A percentile compares a stretch with the other conserved stretches of the same genome.
Conservation (phyloP, 1,284 basidiomycete genomes). For the Taiwanofungus camphoratus region DNA sequence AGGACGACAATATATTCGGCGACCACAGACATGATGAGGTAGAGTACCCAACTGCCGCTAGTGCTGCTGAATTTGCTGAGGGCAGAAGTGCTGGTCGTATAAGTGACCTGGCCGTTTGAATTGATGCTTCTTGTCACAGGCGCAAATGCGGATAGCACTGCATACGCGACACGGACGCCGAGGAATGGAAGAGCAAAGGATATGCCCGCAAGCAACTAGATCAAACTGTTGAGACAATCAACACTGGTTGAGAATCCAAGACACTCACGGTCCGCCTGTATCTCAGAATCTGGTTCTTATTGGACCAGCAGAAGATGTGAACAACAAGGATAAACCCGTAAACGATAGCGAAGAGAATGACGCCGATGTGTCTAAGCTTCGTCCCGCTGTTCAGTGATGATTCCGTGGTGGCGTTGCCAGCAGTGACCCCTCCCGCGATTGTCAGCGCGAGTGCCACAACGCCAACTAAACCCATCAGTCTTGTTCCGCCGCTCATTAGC, state of each 20-base stretch:
- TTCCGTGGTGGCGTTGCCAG: slow-evolving; percentile 6
- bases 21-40: slow-evolving; percentile 48
- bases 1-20: slow-evolving; percentile 49
- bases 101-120: slow-evolving; percentile 9
- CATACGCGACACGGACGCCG: slow-evolving; percentile 49
- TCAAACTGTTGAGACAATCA: neutral
- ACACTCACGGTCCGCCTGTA: slow-evolving; percentile 40
- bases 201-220: slow-evolving; percentile 47
- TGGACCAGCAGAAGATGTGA: slow-evolving; percentile 44
- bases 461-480: slow-evolving; percentile 37
- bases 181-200: slow-evolving; percentile 53
- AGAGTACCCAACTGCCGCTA: slow-evolving; percentile 49
- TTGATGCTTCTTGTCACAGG: slow-evolving; percentile 10
- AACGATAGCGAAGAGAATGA: slow-evolving; percentile 42
- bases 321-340: slow-evolving; percentile 40
- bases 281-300: slow-evolving; percentile 39
- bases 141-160: slow-evolving; percentile 43
- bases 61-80: slow-evolving; percentile 48
- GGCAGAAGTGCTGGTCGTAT: slow-evolving; percentile 6
- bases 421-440: slow-evolving; percentile 39
- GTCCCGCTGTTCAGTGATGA: slow-evolving; percentile 12
- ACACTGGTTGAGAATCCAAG: neutral
- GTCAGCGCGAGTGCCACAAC: slow-evolving; percentile 40
- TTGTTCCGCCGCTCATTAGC: slow-evolving; percentile 24
- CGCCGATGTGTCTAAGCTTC: slow-evolving; percentile 43